Base-by-base conservation (phyloP, 495 filamentous ascomycete genomes). In the Extremus antarcticus region DNA sequence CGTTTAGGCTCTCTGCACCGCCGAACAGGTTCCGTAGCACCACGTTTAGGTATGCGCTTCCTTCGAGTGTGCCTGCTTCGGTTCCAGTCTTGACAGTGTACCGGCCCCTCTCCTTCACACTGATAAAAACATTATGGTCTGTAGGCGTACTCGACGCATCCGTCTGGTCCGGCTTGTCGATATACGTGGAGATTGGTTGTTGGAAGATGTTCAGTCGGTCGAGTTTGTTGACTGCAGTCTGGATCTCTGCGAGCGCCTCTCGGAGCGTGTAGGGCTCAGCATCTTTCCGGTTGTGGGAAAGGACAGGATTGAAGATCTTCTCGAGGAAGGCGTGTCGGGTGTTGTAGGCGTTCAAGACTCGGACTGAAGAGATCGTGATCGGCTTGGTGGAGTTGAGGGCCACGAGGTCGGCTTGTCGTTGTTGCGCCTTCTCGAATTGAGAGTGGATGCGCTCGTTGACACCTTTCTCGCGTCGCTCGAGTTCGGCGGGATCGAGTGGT, bases 21-120 rank as follows among this genome's bases (percentile, higher is more conserved):
- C 92, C 92, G 64, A 97, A 90, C 41, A 98, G 78, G 71, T 98
- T 98, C 47, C 94, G 84, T 68, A 86, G 81, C 13, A 87, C 75
- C 25, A 86, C 75, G 52, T 90, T 87, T 53, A 86, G 79, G 66
- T 94, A 95, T 1, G 91, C 91, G 2, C 87, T 90, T 16, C 90
- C 94, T 68, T 97, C 94, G 13, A 85, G 76, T 62, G 90, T 90
- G 50, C 94, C 92, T 23, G 94, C 73, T 62, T 95, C 90, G 3
- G 92, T 96, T 29, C 92, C 92, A 1, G 90, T 94, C 70, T 88
- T 92, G 66, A 95, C 74, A 29, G 85, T 74, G 43, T 96, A 76
- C 23, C 85, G 80, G 1, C 84, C 82, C 58, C 86, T 85, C 68
- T 98, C 92, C 40, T 76, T 76, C 7, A 86, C 87, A 23, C 77